Base-by-base conservation (phyloP, 2,329 filamentous ascomycete species). In the Cercospora zeae-maydis region DNA sequence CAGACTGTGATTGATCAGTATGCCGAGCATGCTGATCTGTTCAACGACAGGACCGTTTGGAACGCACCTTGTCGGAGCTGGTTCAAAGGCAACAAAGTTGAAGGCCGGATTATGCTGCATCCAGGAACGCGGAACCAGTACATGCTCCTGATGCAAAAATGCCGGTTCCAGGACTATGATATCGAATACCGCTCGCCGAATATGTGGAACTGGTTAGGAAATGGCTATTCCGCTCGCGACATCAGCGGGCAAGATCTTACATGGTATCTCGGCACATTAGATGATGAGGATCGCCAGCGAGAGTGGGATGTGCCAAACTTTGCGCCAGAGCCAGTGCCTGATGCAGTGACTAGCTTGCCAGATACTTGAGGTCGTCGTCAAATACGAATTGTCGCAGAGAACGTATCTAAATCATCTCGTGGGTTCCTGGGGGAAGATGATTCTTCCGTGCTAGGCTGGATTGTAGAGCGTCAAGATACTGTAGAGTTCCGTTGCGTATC, bases 101-200 rank as follows among this genome's bases (percentile, higher is more conserved):
- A 66, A 19, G 65, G 65, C 14, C 55, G 67, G 21, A 66, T 67
- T 31, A 67, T 16, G 67, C 67, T n/a, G 64, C 63, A 14, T 71
- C 66, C 67, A 1, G 71, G 71, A 3, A 72, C 68, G 56, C 69
- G 66, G 2, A 68, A 70, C 27, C 57, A 63, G 1, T 72, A 69
- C 49, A 66, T 71, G 51, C 66, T 70, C 56, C 65, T 70, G 55
- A 63, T 73, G 4, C 67, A 73, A 1, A 54, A 61, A 42, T 75
- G 82, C 14, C 73, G 81, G 6, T 73, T 73, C 1, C 80, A 82
- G 66, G 80, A 83, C 65, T 82, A 81, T 65, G 76, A 81, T 2
- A 76, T 82, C 37, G 71, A 71, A 49, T 82, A 82, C 65, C 72
- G 74, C 45, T 76, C 74, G n/a, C 58, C 64, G 14, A 82, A 82